These are phyloP conservation scores for Diplodia seriata DNA, from an alignment of 2,329 filamentous ascomycete genomes.

Conservation along the genomic window DNA sequence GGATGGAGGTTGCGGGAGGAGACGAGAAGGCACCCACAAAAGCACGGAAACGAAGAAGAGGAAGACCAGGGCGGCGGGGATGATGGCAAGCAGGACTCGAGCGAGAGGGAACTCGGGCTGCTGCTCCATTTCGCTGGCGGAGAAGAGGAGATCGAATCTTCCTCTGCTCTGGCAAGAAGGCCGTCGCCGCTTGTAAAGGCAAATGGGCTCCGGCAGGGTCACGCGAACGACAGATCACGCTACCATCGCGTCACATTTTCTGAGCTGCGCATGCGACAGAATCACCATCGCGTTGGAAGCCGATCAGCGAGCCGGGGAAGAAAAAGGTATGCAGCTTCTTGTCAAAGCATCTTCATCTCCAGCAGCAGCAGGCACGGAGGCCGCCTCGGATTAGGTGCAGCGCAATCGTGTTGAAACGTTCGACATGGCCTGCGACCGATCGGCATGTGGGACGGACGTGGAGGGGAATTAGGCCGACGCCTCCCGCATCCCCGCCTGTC, in stretches of 20 bases:
- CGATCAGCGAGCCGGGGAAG: not conserved
- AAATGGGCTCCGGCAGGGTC: not conserved
- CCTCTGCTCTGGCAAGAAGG: not conserved
- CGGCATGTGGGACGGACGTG: not conserved
- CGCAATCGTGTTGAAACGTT: not conserved
- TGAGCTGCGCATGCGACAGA: not conserved
- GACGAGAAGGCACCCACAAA: constrained; percentile 10
- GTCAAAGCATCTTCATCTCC: too few species aligned
- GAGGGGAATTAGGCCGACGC: not conserved
- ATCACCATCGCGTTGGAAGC: not conserved
- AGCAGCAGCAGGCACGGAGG: not conserved
- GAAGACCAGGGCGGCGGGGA: constrained; percentile 16
- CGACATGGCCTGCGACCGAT: constrained; percentile 1
- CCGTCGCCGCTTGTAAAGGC: not conserved
- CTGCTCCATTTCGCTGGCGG: not conserved
- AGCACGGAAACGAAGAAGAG: constrained; percentile 26
- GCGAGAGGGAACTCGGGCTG: not conserved
- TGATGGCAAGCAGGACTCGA: constrained; percentile 4
- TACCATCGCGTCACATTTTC: constrained; percentile 16
- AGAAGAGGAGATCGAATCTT: not conserved
- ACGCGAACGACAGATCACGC: constrained; percentile 16
- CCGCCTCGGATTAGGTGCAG: not conserved
- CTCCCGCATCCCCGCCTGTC: not conserved
- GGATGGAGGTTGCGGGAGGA: not conserved
- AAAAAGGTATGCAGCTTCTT: too few species aligned